phyloP scores from a whole-genome alignment of 2,329 filamentous ascomycete species.

The Macrophomina pseudophaseolina region DNA sequence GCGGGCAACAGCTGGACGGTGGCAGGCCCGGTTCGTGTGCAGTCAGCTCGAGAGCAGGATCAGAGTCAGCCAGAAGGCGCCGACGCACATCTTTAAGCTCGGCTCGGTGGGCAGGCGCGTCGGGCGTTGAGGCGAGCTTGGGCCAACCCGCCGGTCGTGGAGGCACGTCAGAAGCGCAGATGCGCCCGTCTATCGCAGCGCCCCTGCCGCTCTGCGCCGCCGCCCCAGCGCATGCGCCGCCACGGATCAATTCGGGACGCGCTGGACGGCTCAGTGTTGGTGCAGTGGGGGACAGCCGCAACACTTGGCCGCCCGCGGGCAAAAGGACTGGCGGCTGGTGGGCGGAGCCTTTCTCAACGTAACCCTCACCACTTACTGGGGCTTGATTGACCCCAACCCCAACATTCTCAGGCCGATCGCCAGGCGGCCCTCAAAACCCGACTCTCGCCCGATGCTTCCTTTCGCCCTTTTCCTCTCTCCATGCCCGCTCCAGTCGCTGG shows the following conservation, averaged over 20 bases:
- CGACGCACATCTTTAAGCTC: neutral
- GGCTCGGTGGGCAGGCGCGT: neutral
- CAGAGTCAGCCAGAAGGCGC: neutral
- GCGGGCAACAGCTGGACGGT: neutral
- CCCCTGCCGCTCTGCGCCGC: neutral
- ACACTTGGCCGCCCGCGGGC: neutral
- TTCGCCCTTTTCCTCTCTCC: neutral
- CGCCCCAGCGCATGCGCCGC: neutral
- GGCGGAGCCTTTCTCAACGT: neutral
- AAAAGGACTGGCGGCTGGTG: neutral
- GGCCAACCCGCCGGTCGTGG: neutral
- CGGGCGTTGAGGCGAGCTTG: neutral
- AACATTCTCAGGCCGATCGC: neutral
- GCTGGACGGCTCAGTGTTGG: neutral
- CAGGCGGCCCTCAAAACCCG: neutral
- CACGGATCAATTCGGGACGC: neutral
- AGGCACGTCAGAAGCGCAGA: neutral
- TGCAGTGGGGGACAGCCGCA: neutral
- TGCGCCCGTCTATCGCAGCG: neutral
- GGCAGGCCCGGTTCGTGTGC: neutral
- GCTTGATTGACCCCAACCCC: neutral
- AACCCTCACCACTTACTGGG: neutral
- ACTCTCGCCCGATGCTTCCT: neutral
- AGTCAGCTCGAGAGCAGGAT: neutral
- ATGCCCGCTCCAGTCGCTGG: neutral